These are phyloP conservation scores for Geranomyces variabilis DNA, from an alignment of 192 early-diverging fungal species.

Conservation along the genomic window DNA sequence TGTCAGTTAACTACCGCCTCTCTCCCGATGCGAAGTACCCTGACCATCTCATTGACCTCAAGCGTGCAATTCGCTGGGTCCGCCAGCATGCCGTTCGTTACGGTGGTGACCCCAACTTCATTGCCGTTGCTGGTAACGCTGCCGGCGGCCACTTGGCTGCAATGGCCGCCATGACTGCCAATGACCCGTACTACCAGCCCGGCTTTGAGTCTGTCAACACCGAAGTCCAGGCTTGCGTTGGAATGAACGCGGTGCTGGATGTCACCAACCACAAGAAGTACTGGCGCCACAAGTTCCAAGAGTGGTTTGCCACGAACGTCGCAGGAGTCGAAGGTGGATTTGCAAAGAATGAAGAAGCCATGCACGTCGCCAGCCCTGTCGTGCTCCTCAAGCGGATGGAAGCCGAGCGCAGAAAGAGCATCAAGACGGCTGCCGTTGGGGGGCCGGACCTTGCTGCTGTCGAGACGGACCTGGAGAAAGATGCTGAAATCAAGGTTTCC, in stretches of 20 bases:
- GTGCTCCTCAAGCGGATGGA: conserved; percentile 26
- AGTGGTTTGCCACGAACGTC: conserved; percentile 50
- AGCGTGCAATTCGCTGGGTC: conserved; percentile 72
- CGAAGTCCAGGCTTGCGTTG: conserved; percentile 56
- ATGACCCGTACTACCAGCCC: conserved; percentile 49
- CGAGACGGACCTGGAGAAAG: neutral
- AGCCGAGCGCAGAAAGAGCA: conserved; percentile 24
- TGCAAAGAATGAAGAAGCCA: conserved; percentile 19
- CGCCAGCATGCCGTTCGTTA: conserved; percentile 59
- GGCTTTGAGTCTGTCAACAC: conserved; percentile 67
- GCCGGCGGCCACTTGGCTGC: conserved; percentile 64
- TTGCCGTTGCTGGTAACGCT: conserved; percentile 60
- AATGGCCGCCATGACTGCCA: conserved; percentile 56
- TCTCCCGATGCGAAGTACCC: conserved; percentile 51
- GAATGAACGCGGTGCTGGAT: conserved; percentile 55
- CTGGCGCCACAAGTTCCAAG: conserved; percentile 44
- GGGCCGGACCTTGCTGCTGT: neutral
- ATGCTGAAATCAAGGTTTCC: neutral
- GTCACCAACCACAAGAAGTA: conserved; percentile 46
- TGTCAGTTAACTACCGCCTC: conserved; percentile 63
- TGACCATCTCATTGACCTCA: conserved; percentile 67
- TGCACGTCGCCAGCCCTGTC: conserved; percentile 38
- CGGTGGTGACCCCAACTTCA: conserved; percentile 68
- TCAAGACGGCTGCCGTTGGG: neutral
- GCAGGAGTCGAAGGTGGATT: conserved; percentile 29